Base-by-base conservation (phyloP, 2,329 filamentous ascomycete species). In the Colletotrichum sp. region DNA sequence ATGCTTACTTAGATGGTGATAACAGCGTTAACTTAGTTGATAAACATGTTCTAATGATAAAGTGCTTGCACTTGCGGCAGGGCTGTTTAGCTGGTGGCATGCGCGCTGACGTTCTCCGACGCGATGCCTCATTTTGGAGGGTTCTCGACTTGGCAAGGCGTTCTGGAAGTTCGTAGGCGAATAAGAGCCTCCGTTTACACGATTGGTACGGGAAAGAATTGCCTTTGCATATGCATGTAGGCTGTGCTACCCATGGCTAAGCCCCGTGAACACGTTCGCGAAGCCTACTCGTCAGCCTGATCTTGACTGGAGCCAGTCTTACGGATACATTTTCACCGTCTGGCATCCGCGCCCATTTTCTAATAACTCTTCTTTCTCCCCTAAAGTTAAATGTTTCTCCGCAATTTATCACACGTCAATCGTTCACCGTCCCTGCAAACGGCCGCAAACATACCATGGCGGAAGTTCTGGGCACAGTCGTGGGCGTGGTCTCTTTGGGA, bases 401-500 rank as follows among this genome's bases (percentile, higher is more conserved):
- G n/a, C n/a, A n/a, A n/a, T n/a, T n/a, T n/a, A 1, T 55, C 3
- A 24, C 1, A 21, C 24, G 10, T 3, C 21, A 18, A 6, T 28
- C 24, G 10, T 0, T 28, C 15, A 28, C 24, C 24, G 24, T 2
- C 15, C 5, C 9, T 59, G 24, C 15, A 6, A 62, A 24, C 26
- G 12, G 10, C 59, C 4, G 59, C 28, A 62, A 15, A 8, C 1
- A 1, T 4, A 3, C 2, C 1, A 68, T 68, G 66, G 66, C 66
- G 13, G 66, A 68, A 36, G 15, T 68, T 34, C 44, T 59, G 26
- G 66, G 66, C 0, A 68, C 66, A 6, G 49, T 68, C n/a, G 66
- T 68, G 26, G 66, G 66, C n/a, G 66, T 68, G 26, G 66, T 68
- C 24, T 68, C 66, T 18, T 1, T 68, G 49, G 66, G 66, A 8